Base-by-base conservation (phyloP, 768 basidiomycete species). In the Mycena maculata region DNA sequence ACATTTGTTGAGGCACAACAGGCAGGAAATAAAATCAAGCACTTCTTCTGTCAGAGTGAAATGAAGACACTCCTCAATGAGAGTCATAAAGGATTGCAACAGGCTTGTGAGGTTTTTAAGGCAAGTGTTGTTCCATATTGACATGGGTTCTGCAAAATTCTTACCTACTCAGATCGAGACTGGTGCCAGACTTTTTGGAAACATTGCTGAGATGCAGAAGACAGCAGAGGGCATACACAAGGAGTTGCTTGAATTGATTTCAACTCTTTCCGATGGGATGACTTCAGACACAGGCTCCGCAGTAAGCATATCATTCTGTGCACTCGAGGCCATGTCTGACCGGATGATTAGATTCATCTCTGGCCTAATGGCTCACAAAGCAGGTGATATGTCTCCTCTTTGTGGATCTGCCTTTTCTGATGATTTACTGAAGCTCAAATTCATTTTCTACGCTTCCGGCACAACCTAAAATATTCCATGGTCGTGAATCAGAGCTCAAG, bases 31-130 rank as follows among this genome's bases (percentile, higher is more conserved):
- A n/a, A n/a, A n/a, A n/a, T n/a, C n/a, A n/a, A n/a, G n/a, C n/a
- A n/a, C n/a, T n/a, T n/a, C 30, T 47, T 58, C 30, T 44, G 44
- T 11, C 57, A 45, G 4, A 25, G n/a, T 33, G 57, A 58, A n/a
- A 45, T 42, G 28, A 57, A 44, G 4, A 30, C 15, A 12, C 33
- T 57, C 11, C 42, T 57, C 20, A 57, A 47, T 18, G 57, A 47
- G 3, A 45, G 57, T 15, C n/a, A 33, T 15, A n/a, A 27, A 2
- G 44, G 57, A n/a, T n/a, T n/a, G n/a, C n/a, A n/a, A n/a, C n/a
- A n/a, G n/a, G n/a, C n/a, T n/a, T n/a, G n/a, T n/a, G 7, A 47
- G 5, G 57, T 33, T 4, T 58, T 58, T 30, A 58, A 58, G 18
- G 57, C 47, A 45, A 13, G 20, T 16, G 30, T 18, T 30, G n/a